Evolutionary conservation across 2,329 filamentous ascomycete genomes (phyloP).

Genomic region (Cladosporium cucumerinum): DNA sequence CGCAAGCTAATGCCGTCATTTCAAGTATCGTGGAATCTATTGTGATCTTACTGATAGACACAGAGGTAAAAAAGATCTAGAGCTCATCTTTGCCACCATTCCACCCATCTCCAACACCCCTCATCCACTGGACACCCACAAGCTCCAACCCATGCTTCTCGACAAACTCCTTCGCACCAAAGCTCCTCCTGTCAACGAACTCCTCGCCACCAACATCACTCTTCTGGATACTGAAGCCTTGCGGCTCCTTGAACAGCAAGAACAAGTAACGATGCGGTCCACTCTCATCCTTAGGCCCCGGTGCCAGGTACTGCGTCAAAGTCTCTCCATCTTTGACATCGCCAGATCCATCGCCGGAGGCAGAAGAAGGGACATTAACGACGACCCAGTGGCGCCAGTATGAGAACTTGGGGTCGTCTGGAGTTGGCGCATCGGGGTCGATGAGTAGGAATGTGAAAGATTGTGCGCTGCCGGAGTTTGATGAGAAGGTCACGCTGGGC

Average conservation of each 20-base stretch:
- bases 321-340: constrained; percentile 22
- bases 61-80: not conserved
- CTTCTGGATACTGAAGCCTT: constrained; percentile 26
- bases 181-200: constrained; percentile 33
- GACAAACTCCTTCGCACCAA: constrained; percentile 38
- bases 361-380: constrained; percentile 17
- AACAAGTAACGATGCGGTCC: constrained; percentile 37
- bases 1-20: too few species aligned
- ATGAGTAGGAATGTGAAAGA: constrained; percentile 50
- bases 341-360: constrained; percentile 3
- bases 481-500: constrained; percentile 18
- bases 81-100: constrained; percentile 19
- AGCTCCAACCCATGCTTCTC: constrained; percentile 33
- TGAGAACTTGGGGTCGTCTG: constrained; percentile 53
- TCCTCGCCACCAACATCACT: constrained; percentile 36
- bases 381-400: constrained; percentile 57
- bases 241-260: constrained; percentile 32
- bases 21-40: too few species aligned
- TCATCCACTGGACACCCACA: constrained; percentile 38
- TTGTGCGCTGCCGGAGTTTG: constrained; percentile 38
- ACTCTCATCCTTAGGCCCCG: constrained; percentile 36
- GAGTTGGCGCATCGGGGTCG: constrained; percentile 55
- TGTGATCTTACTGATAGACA: too few species aligned
- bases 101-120: constrained; percentile 38
- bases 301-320: constrained; percentile 34